Base-by-base conservation (phyloP, 768 basidiomycete genomes). In the Paxillus involutus region DNA sequence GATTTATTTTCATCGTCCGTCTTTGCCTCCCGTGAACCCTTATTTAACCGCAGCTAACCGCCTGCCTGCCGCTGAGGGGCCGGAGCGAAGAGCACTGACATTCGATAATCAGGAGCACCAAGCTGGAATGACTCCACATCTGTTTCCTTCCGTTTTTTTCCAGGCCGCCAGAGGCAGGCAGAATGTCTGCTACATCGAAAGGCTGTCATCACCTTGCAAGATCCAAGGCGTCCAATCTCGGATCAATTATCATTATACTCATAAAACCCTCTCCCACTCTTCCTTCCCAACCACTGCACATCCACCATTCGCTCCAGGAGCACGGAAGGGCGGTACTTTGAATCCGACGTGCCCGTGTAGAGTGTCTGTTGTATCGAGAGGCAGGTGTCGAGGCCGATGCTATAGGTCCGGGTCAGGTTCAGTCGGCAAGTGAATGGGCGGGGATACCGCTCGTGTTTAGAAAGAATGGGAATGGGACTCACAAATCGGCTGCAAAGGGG, bases 351-450 rank as follows among this genome's bases (percentile, higher is more conserved):
- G 52, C 94, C 93, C 47, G 80, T 81, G 59, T 94, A 91, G 6
- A 97, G 79, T 0, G 92, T 94, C 67, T 90, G 84, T 63, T 96
- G 94, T 63, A 97, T 97, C 3, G 91, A 85, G 12, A 97, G 82
- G 69, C 96, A 98, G 10, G 95, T 98, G 67, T 98, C 96, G 24
- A 98, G 85, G n/a, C 95, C 95, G 58, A 98, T 96, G 74, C 94
- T 94, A 30, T 6, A 33, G 3, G 41, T 35, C 35, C 35, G 26
- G 3, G n/a, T 36, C 36, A n/a, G 49, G 39, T 41, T n/a, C 40
- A 7, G 30, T 36, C 11, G 29, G n/a, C 21, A n/a, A 0, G 17
- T 35, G 49, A 6, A 24, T 52, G 3, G 59, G 49, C 8, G 19
- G 35, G 13, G 13, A 14, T 1, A 13, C 35, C 11, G 19, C 10